Evolutionary conservation across 257 asterid genomes (phyloP).

Genomic region (Anisodus tanguticus): DNA sequence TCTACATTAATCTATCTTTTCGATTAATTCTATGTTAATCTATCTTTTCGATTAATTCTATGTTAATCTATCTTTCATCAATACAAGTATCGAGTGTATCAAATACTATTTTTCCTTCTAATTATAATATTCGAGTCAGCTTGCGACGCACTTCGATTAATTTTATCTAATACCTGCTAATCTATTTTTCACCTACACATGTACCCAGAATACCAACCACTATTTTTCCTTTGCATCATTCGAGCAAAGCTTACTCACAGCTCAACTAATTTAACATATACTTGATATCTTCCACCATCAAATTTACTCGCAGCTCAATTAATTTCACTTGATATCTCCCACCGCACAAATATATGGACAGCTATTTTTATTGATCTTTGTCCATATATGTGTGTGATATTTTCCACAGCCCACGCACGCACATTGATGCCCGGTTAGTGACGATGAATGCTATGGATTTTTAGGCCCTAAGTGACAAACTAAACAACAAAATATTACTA

Average conservation of each 20-base stretch:
- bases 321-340: background rate
- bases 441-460: background rate
- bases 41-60: no score
- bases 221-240: no score
- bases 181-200: background rate
- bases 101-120: no score
- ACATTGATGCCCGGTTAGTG: background rate
- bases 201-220: no score
- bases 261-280: background rate
- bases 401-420: background rate
- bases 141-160: background rate
- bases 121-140: no score
- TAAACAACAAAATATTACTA: conserved; percentile 11
- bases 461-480: conserved; percentile 10
- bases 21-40: no score
- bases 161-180: background rate
- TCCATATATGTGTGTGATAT: background rate
- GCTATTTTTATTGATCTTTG: background rate
- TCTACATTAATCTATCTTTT: no score
- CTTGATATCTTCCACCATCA: background rate
- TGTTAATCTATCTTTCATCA: no score
- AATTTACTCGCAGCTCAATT: accelerated
- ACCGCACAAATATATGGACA: background rate
- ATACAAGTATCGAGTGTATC: no score
- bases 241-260: no score